Base-by-base conservation (phyloP, 2,329 filamentous ascomycete genomes). In the Pseudopyrenochaeta lycopersici region DNA sequence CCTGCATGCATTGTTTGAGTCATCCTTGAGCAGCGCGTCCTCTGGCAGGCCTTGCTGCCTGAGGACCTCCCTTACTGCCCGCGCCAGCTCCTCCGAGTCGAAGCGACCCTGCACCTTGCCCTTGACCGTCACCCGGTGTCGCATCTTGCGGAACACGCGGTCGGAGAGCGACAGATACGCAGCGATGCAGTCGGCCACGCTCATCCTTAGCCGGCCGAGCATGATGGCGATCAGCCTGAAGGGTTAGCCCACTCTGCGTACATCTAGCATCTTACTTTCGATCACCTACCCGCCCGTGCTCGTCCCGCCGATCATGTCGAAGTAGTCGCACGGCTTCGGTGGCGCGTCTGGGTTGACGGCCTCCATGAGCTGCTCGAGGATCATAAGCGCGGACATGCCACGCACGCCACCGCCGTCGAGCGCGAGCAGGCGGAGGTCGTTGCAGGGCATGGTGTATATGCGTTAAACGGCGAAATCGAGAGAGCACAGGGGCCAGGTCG, bases 41-140 rank as follows among this genome's bases (percentile, higher is more conserved):
- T 63, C 58, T 31, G 14, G 11, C 32, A 60, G 32, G 17, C 58
- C 58, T 43, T 63, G 50, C 43, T 47, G n/a, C 14, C 14, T 42
- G 9, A 64, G 18, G 11, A 63, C 36, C 23, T 56, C 51, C 27
- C 47, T 62, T 7, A 63, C 39, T 1, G 53, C 53, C 14, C 41
- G 48, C 41, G 39, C 56, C 17, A 67, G 58, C 46, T 56, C 58
- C 11, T 55, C 58, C 6, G 60, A 49, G 42, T 67, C 62, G 40
- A 67, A 67, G 4, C 62, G 46, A 10, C 56, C 60, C 36, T 62
- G 56, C n/a, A 60, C 38, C 32, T 57, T 35, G 48, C 45, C 45
- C 44, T 58, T 53, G 32, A 61, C 20, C 10, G 45, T 60, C 30
- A 63, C 30, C 5, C 51, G 52, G 41, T 53, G 50, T 41, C 21